Base-by-base conservation (phyloP, 2,329 filamentous ascomycete species). In the Aureobasidium sp. region DNA sequence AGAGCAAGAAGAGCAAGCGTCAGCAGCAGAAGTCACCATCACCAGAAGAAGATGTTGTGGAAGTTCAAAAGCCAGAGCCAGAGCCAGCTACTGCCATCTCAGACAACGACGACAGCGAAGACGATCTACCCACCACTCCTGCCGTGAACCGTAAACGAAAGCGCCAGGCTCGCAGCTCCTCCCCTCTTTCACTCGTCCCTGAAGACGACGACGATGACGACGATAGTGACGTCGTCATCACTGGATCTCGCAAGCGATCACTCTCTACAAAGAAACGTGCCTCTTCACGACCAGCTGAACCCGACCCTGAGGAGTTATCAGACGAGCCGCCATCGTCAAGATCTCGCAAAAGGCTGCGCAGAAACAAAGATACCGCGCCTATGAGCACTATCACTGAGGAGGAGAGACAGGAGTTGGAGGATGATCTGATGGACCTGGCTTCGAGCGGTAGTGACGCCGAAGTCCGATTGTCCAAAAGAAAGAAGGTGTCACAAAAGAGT, bases 371-470 rank as follows among this genome's bases (percentile, higher is more conserved):
- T 4, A 7, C 35, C 17, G 35, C 25, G n/a, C 30, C 48, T 2
- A 40, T 44, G 44, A 52, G 52, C 38, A 41, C 32, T 3, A 45
- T 64, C 4, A 62, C 61, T 0, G 58, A 64, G 38, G 63, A 66
- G 42, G 68, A 71, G 41, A 59, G 65, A 41, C 69, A 72, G 21
- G 48, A 51, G 27, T 59, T 76, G 10, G 64, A 70, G 32, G 71
- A 74, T 47, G 74, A 76, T 35, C 61, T 76, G 2, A 68, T 73
- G 4, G 74, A 73, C 50, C 59, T 76, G 0, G 61, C 60, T 10
- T 62, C 64, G 1, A 67, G 65, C 39, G 66, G 63, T 25, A 59
- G 55, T 38, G 62, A 63, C 14, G 61, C 61, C 21, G 60, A 60
- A 16, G 50, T 59, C 8, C 47, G 59, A 10, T 56, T 56, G 7